Evolutionary conservation across 176 grass and related monocot species (phyloP).

Genomic region (Cenchrus fungigraminus): DNA sequence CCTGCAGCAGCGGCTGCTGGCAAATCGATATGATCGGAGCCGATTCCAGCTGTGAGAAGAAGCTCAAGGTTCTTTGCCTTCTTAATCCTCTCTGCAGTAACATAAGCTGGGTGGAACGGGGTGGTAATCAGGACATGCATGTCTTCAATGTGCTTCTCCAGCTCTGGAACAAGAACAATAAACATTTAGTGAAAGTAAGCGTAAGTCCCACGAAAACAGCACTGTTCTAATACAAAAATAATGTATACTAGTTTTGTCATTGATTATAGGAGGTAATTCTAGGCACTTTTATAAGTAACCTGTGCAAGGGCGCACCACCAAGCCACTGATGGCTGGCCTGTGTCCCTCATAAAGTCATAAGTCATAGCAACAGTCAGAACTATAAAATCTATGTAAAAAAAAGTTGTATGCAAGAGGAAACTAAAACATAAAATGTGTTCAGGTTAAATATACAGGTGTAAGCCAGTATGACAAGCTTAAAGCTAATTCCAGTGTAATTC

Average conservation of each 20-base stretch:
- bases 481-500: not conserved
- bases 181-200: conserved; percentile 3
- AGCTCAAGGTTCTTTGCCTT: conserved; percentile 87
- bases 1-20: conserved; percentile 75
- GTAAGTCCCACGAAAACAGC: not conserved
- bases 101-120: conserved; percentile 94
- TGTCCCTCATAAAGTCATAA: not conserved
- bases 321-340: not conserved
- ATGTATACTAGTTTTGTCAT: not conserved
- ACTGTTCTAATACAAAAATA: not conserved
- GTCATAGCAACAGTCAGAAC: not conserved
- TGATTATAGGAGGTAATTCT: not conserved
- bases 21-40: conserved; percentile 88
- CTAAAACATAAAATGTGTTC: not conserved
- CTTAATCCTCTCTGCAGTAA: conserved; percentile 88
- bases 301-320: not conserved
- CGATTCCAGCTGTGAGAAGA: conserved; percentile 89
- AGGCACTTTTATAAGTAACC: not conserved
- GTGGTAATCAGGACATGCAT: conserved; percentile 95
- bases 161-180: conserved; percentile 55
- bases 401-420: not conserved
- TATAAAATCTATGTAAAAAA: conserved; percentile 1
- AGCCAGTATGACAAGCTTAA: not conserved
- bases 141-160: conserved; percentile 90
- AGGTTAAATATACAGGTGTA: not conserved